phyloP scores from a whole-genome alignment of 2,329 filamentous ascomycete genomes.

The Raffaelea ambrosiae region DNA sequence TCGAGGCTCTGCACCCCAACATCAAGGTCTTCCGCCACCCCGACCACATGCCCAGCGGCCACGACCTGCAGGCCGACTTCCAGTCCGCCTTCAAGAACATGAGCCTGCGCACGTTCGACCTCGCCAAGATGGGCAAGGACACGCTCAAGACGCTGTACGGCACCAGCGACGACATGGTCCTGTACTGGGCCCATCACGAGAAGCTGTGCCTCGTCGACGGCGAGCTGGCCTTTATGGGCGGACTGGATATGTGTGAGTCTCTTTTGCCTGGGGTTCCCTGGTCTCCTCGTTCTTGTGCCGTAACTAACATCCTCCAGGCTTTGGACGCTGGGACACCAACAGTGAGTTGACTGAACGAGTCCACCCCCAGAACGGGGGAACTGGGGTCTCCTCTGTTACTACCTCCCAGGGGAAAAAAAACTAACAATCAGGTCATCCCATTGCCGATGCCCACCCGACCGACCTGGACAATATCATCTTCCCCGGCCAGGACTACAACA shows the following conservation, averaged over 20 bases:
- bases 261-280: not conserved
- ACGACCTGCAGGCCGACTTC: slow-evolving; percentile 60
- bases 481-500: slow-evolving; percentile 90
- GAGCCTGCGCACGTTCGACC: slow-evolving; percentile 38
- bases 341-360: slow-evolving; percentile 30
- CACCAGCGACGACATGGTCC: slow-evolving; percentile 67
- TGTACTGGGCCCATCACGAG: slow-evolving; percentile 93
- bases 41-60: slow-evolving; percentile 70
- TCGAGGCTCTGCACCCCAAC: slow-evolving; percentile 72
- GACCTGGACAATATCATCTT: slow-evolving; percentile 71
- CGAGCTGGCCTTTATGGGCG: slow-evolving; percentile 81
- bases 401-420: too few relatives aligned
- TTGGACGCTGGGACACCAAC: slow-evolving; percentile 82
- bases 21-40: slow-evolving; percentile 87
- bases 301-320: slow-evolving; percentile 40
- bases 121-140: slow-evolving; percentile 61
- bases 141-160: slow-evolving; percentile 74
- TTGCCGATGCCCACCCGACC: slow-evolving; percentile 74
- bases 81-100: slow-evolving; percentile 47
- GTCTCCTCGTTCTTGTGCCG: not conserved
- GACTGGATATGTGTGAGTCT: slow-evolving; percentile 64
- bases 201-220: slow-evolving; percentile 80
- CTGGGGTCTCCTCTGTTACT: too few relatives aligned
- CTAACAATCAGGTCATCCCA: slow-evolving; percentile 52
- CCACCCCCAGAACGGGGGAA: too few relatives aligned